These are phyloP conservation scores for Sphagnum tenellum DNA, from an alignment of 225 moss, liverwort and hornwort species.

Conservation along the genomic window DNA sequence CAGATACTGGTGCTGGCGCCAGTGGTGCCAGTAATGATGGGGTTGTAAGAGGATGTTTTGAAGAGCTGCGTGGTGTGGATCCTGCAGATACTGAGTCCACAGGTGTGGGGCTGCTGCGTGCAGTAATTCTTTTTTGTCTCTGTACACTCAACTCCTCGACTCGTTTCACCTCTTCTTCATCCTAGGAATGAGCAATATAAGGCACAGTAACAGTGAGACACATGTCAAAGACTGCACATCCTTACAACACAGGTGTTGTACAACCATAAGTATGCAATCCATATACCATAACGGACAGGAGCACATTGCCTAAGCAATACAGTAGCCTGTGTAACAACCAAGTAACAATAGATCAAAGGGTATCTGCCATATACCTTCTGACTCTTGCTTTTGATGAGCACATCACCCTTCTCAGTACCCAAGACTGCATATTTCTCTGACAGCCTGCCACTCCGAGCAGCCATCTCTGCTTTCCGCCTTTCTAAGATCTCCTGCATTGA, in stretches of 20 bases:
- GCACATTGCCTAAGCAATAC: too few relatives aligned
- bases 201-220: neutral
- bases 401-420: conserved; percentile 40
- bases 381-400: conserved; percentile 47
- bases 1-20: conserved; percentile 27
- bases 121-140: conserved; percentile 79
- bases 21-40: conserved; percentile 27
- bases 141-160: conserved; percentile 71
- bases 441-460: conserved; percentile 52
- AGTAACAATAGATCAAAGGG: too few relatives aligned
- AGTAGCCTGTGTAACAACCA: too few relatives aligned
- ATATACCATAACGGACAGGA: too few relatives aligned
- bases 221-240: neutral
- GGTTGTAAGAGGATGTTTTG: conserved; percentile 36
- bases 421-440: conserved; percentile 64
- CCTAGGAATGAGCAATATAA: conserved; percentile 26
- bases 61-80: conserved; percentile 46
- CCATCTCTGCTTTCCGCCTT: conserved; percentile 90
- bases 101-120: conserved; percentile 73
- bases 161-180: conserved; percentile 74
- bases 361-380: conserved; percentile 39
- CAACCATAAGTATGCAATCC: too few relatives aligned
- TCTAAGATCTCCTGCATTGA: conserved; percentile 94
- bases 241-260: too few relatives aligned
- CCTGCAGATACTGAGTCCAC: conserved; percentile 31